A percentile compares a stretch with the other conserved stretches of the same genome.
Evolutionary conservation across 2,329 filamentous ascomycete species (phyloP).

Genomic region (Fusarium annulatum): DNA sequence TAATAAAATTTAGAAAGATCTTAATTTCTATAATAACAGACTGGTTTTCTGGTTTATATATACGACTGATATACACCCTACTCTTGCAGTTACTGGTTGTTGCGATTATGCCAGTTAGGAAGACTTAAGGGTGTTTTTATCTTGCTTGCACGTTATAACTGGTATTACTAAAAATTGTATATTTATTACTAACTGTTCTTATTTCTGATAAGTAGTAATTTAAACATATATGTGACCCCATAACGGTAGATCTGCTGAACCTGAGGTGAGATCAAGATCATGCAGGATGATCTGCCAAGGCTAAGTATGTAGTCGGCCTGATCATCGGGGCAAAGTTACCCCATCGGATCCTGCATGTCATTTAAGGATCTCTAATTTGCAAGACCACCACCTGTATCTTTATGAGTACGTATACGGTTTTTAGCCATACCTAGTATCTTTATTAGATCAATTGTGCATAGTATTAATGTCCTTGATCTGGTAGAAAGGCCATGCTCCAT

Average conservation of each 20-base stretch:
- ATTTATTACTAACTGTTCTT: too few species aligned
- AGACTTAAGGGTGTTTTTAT: too few species aligned
- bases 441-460: not conserved
- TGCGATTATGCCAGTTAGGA: too few species aligned
- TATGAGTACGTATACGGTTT: fast-evolving
- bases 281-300: not conserved
- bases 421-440: not conserved
- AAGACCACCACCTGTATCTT: fast-evolving
- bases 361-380: not conserved
- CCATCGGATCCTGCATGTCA: not conserved
- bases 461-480: not conserved
- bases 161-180: too few species aligned
- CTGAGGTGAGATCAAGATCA: not conserved
- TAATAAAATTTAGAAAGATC: too few species aligned
- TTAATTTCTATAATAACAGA: too few species aligned
- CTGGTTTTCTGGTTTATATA: too few species aligned
- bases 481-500: not conserved
- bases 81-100: too few species aligned
- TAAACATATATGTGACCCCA: fast-evolving
- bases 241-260: too few species aligned
- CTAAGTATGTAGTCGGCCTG: not conserved
- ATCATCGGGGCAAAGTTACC: not conserved
- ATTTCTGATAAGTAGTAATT: not conserved
- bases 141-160: too few species aligned
- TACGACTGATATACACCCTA: too few species aligned